Base-by-base conservation (phyloP, 1,284 basidiomycete species). In the Fomitopsis pinicola region DNA sequence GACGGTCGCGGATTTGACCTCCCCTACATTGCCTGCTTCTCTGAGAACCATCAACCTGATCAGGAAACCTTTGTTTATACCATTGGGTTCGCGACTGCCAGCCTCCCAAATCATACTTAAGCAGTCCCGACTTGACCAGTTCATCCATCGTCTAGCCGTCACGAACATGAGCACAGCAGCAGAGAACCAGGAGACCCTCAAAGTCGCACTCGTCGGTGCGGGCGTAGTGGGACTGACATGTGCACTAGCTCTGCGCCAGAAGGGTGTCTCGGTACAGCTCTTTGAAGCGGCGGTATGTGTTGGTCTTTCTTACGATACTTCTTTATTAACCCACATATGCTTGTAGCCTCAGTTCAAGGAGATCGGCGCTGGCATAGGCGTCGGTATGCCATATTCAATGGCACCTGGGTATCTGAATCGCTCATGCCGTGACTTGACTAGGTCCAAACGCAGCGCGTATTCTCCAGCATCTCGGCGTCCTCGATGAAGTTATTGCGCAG, bases 301-400 rank as follows among this genome's bases (percentile, higher is more conserved):
- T 45, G 3, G 8, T 44, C 44, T 6, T 17, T 42, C 14, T 7
- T 3, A 17, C n/a, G 17, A 36, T 33, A n/a, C 10, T n/a, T 45
- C 38, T 40, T 42, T 22, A 33, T 22, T 44, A 59, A 56, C 57
- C 6, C 5, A 4, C 14, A 12, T 17, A 33, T 48, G 3, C 14
- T 35, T 46, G 19, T 55, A 81, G 80, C 63, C 77, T 5, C 72
- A 75, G 55, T 83, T 83, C 62, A 76, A 75, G 26, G 80, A 84
- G 67, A 76, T 85, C 44, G 83, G 83, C 6, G 82, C 84, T 22
- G 83, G 82, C 0, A 77, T 85, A 38, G 80, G 78, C 15, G 62
- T 87, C 46, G 83, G 84, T 82, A 61, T 56, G 70, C 59, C 8
- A 26, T 53, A 19, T 12, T 19, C 46, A 26, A 44, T 26, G 42